phyloP scores from a whole-genome alignment of 176 grass and related monocot species.

The Hyparrhenia diplandra region DNA sequence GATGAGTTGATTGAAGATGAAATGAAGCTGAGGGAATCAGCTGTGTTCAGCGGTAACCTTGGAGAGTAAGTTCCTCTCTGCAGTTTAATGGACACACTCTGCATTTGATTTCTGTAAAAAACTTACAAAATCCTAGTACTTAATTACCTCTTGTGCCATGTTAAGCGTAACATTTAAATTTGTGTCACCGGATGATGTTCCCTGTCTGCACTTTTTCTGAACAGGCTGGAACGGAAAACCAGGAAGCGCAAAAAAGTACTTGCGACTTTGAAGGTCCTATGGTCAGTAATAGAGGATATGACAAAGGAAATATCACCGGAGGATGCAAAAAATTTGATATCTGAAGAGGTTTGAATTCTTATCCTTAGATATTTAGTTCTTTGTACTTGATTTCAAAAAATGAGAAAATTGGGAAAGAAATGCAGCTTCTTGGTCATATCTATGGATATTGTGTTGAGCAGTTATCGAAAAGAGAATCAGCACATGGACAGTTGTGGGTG shows the following conservation, averaged over 20 bases:
- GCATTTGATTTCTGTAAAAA: neutral
- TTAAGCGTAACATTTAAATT: neutral
- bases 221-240: conserved; percentile 86
- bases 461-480: neutral
- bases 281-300: conserved; percentile 79
- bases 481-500: neutral
- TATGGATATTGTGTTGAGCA: neutral
- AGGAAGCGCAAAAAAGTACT: conserved; percentile 81
- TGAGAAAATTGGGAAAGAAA: neutral
- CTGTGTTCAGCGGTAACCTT: conserved; percentile 73
- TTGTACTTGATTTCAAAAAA: neutral
- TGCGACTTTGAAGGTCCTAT: conserved; percentile 83
- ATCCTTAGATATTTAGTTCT: conserved; percentile 17
- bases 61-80: conserved; percentile 58
- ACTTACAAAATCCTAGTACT: neutral
- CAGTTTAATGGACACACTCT: neutral
- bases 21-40: conserved; percentile 89
- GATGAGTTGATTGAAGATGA: conserved; percentile 90
- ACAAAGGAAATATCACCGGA: conserved; percentile 81
- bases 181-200: neutral
- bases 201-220: conserved; percentile 2
- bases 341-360: conserved; percentile 68
- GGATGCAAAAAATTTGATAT: conserved; percentile 76
- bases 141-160: neutral
- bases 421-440: neutral